A percentile compares a stretch with the other conserved stretches of the same genome.
Evolutionary conservation across 164 flowering plant genomes (phyloP).

Genomic region (Taxillus chinensis): DNA sequence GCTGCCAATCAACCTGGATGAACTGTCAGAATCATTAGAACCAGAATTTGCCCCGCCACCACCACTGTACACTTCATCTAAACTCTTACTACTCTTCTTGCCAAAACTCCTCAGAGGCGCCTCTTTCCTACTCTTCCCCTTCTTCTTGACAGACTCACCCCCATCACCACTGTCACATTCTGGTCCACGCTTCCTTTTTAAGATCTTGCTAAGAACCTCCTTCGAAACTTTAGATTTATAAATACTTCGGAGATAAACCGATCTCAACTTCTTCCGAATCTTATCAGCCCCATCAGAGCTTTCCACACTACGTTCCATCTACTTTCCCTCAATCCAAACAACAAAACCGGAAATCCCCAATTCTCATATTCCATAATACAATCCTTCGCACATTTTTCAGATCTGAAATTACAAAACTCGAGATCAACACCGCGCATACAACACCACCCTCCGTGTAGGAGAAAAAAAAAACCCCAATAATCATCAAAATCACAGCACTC

Average conservation of each 20-base stretch:
- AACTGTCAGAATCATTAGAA: background rate
- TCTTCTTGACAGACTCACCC: constrained; percentile 19
- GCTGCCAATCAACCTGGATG: background rate
- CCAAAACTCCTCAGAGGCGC: constrained; percentile 35
- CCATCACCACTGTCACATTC: constrained; percentile 10
- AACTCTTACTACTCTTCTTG: constrained; percentile 24
- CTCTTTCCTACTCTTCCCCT: constrained; percentile 40
- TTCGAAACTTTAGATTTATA: constrained; percentile 23
- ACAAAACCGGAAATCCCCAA: constrained; percentile 22
- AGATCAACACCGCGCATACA: constrained; percentile 5
- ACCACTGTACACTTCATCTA: constrained; percentile 22
- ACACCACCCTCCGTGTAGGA: constrained; percentile 3
- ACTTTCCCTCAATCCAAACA: constrained; percentile 29
- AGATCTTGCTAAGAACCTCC: constrained; percentile 5
- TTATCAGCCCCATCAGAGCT: constrained; percentile 29
- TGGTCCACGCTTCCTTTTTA: constrained; percentile 13
- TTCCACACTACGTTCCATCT: constrained; percentile 63
- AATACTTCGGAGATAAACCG: constrained; percentile 55
- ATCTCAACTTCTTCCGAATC: constrained; percentile 39
- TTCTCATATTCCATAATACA: constrained; percentile 46
- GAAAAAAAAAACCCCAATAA: constrained; percentile 7
- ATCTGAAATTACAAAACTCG: constrained; percentile 30
- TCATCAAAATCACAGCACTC: background rate
- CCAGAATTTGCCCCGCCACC: background rate
- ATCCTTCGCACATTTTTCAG: constrained; percentile 25